phyloP scores from a whole-genome alignment of 192 early-diverging fungal species.

The Geranomyces variabilis region DNA sequence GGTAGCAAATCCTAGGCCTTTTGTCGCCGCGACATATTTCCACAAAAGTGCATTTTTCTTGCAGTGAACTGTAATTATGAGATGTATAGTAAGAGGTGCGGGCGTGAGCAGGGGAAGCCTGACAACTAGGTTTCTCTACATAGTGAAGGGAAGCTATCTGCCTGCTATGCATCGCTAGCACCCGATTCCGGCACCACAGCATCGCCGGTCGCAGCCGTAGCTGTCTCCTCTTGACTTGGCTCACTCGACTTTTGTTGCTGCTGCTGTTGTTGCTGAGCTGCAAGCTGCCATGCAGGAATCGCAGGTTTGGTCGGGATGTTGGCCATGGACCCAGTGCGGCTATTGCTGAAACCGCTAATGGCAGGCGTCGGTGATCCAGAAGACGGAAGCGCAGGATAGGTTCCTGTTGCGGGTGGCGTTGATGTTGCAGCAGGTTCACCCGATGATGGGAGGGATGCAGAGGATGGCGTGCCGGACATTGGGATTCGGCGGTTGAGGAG shows the following conservation, averaged over 20 bases:
- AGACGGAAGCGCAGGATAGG: not conserved
- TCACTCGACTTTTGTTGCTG: not conserved
- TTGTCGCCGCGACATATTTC: too few relatives aligned
- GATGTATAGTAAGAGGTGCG: too few relatives aligned
- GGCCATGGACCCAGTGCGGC: constrained; percentile 4
- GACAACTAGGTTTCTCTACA: too few relatives aligned
- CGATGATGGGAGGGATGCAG: not conserved
- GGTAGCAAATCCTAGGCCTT: too few relatives aligned
- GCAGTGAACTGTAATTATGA: too few relatives aligned
- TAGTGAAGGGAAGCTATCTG: too few relatives aligned
- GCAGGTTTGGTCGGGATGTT: constrained; percentile 40
- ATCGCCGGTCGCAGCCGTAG: too few relatives aligned
- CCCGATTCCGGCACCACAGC: too few relatives aligned
- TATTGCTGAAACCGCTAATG: not conserved
- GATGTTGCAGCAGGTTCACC: not conserved
- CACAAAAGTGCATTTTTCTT: too few relatives aligned
- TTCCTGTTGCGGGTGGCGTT: not conserved
- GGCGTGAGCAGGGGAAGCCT: too few relatives aligned
- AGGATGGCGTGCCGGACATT: not conserved
- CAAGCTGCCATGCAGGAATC: constrained; percentile 56
- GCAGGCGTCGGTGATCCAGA: not conserved
- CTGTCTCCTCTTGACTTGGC: not conserved
- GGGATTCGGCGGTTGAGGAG: constrained; percentile 71
- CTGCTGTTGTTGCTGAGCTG: constrained; percentile 1
- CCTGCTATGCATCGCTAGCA: too few relatives aligned